These are phyloP conservation scores for Yarrowia sp. DNA, from an alignment of 805 yeast species.

Conservation along the genomic window DNA sequence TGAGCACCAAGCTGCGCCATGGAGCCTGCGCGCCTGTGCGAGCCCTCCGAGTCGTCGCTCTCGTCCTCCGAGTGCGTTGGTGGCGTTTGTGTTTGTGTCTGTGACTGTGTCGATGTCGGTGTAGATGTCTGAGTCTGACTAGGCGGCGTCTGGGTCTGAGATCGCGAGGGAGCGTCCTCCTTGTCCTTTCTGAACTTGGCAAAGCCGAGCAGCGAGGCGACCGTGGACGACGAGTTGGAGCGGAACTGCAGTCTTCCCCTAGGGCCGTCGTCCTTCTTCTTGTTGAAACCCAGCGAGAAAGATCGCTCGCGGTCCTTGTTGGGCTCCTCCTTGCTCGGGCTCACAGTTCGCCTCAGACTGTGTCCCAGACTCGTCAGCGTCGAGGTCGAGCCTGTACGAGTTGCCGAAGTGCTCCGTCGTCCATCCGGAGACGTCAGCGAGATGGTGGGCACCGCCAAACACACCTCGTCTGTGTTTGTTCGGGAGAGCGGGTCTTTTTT, in stretches of 20 bases:
- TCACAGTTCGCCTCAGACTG: neutral
- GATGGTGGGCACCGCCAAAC: constrained; percentile 10
- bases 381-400: neutral
- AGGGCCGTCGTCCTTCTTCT: constrained; percentile 6
- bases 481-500: neutral
- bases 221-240: constrained; percentile 25
- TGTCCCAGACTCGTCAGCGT: neutral
- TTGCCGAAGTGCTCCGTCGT: neutral
- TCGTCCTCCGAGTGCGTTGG: too few relatives aligned
- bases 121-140: neutral
- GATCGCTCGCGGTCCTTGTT: constrained; percentile 1
- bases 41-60: neutral
- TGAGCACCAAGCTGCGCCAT: constrained; percentile 16
- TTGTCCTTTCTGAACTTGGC: constrained; percentile 19
- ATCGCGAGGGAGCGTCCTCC: neutral
- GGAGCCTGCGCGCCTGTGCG: neutral
- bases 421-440: constrained; percentile 8
- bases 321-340: neutral
- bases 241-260: constrained; percentile 18
- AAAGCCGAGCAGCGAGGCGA: constrained; percentile 13
- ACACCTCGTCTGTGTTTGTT: constrained; percentile 9
- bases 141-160: neutral
- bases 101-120: neutral
- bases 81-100: neutral
- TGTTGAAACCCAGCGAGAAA: constrained; percentile 20